phyloP scores from a whole-genome alignment of 441 rosid genomes.

The Pelargonium myrrhifolium region DNA sequence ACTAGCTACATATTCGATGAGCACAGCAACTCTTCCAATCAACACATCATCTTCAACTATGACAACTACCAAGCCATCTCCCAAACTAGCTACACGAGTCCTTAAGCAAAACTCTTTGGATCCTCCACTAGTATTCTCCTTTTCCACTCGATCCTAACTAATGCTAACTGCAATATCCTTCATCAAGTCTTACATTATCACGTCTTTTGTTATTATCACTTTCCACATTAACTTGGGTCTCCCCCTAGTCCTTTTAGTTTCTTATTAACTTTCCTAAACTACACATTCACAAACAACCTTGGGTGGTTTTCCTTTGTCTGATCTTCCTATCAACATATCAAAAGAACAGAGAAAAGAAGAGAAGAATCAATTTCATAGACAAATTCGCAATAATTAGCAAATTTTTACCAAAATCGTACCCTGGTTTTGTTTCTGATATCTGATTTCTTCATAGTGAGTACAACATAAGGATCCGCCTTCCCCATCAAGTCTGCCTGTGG shows the following conservation, averaged over 20 bases:
- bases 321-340: no score
- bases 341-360: not conserved
- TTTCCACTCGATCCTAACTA: no score
- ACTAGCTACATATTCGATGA: not conserved
- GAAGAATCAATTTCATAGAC: not conserved
- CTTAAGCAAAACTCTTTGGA: not conserved
- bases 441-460: slow-evolving; percentile 79
- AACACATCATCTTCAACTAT: not conserved
- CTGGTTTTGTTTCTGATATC: slow-evolving; percentile 71
- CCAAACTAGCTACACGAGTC: not conserved
- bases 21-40: not conserved
- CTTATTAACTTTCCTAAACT: no score
- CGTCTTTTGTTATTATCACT: no score
- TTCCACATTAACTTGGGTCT: no score
- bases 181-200: no score
- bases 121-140: not conserved
- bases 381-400: slow-evolving; percentile 8
- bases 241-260: no score
- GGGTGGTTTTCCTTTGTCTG: no score
- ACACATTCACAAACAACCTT: no score
- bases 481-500: slow-evolving; percentile 80
- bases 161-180: no score
- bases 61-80: not conserved
- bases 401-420: slow-evolving; percentile 40
- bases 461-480: slow-evolving; percentile 88